Evolutionary conservation across 805 yeast species (phyloP).

Genomic region (Ogataea wickerhamii): DNA sequence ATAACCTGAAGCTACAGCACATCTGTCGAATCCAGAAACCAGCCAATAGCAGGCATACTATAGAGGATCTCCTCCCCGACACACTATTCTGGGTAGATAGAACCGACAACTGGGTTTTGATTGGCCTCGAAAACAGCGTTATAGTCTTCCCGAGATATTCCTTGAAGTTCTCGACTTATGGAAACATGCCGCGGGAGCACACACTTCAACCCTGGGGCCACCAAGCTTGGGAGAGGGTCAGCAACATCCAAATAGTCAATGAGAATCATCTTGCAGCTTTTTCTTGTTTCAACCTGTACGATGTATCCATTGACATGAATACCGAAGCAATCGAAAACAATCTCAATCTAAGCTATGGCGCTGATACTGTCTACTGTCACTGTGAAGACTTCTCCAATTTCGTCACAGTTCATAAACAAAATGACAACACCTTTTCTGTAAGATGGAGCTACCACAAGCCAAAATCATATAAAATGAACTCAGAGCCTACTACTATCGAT

Average conservation of each 20-base stretch:
- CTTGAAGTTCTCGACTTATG: background rate
- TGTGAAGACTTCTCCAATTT: background rate
- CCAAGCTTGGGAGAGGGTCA: background rate
- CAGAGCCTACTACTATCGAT: conserved; percentile 2
- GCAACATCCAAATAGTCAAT: background rate
- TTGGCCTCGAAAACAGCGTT: background rate
- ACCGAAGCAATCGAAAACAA: background rate
- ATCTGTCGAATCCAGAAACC: conserved; percentile 1
- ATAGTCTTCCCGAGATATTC: background rate
- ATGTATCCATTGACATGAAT: background rate
- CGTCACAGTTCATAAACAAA: background rate
- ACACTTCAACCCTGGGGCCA: too few relatives aligned
- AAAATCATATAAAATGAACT: background rate
- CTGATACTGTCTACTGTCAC: background rate
- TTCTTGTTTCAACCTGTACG: background rate
- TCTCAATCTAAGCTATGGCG: too few relatives aligned
- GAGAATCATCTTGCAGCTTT: background rate
- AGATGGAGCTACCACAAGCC: background rate
- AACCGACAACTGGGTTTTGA: background rate
- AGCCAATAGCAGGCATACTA: background rate
- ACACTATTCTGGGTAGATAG: background rate
- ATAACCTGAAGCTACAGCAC: conserved; percentile 3
- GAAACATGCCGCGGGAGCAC: too few relatives aligned
- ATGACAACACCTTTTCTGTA: background rate
- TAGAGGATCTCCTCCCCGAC: background rate